These are phyloP conservation scores for Chalara sp. DNA, from an alignment of 2,329 filamentous ascomycete genomes.

Conservation along the genomic window DNA sequence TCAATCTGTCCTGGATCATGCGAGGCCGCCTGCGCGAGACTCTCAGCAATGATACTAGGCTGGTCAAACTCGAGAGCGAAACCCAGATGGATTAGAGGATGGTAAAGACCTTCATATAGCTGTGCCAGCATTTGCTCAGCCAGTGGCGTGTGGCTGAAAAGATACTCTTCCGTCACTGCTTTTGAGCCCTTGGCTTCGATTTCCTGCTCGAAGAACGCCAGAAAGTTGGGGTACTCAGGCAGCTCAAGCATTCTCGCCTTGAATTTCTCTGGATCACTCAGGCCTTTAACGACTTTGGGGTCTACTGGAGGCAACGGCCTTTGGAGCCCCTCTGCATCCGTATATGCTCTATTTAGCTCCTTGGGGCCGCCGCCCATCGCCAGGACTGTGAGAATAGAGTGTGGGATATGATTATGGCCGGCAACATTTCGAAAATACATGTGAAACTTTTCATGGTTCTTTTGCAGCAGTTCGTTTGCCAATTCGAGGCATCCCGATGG, in stretches of 20 bases:
- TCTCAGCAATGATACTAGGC: neutral
- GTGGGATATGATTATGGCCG: neutral
- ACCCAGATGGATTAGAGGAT: neutral
- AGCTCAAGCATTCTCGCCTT: neutral
- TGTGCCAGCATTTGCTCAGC: neutral
- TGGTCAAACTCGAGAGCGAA: neutral
- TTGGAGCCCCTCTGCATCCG: neutral
- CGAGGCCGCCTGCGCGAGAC: neutral
- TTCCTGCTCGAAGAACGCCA: neutral
- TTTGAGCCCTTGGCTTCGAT: neutral
- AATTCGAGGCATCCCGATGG: no score
- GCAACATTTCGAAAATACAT: neutral
- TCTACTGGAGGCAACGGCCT: neutral
- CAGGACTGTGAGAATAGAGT: neutral
- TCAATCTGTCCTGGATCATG: neutral
- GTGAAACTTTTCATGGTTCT: neutral
- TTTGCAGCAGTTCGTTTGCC: neutral
- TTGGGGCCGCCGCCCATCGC: neutral
- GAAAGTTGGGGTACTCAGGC: neutral
- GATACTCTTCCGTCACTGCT: neutral
- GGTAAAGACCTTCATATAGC: neutral
- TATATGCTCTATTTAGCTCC: neutral
- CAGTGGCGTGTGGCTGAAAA: neutral
- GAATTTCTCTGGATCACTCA: neutral
- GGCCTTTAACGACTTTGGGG: neutral